Base-by-base conservation (phyloP, 75 land plant genomes). In the Selaginella tamariscina region DNA sequence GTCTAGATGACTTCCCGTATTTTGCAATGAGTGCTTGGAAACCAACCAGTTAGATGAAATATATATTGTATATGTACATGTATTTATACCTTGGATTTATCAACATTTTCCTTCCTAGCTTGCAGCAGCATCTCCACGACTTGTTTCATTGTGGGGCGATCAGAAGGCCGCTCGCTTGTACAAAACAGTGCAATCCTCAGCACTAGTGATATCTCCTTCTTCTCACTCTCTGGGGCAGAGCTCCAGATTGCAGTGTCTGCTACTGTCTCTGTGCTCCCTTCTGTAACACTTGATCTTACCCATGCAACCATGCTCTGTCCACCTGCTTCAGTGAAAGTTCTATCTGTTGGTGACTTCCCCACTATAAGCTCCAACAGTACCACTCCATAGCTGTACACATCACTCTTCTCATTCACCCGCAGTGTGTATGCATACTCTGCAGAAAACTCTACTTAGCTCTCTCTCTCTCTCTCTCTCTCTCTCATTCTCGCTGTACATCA, bases 391-490 rank as follows among this genome's bases (percentile, higher is more conserved):
- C 49, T 39, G 49, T 39, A 39, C 11, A 39, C 49, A 15, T 39
- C 49, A 15, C 49, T 39, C 49, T 39, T 39, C 49, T 39, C 49
- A 15, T 39, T 39, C 15, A 39, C 49, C 15, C 49, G 49, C 49
- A 39, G 49, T 15, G 49, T 39, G 49, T 39, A 39, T 5, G 49
- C 49, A 39, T 39, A 39, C 49, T 39, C 49, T 39, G 49, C 49
- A 15, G 11, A 39, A 39, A 39, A 15, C 49, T 15, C 5, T 5
- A 5, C 49, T 39, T 5, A 39, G 49, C 5, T 5, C n/a, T n/a
- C n/a, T n/a, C n/a, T n/a, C n/a, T n/a, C n/a, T n/a, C n/a, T 66
- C 33, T 1, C 67, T 66, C 67, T 66, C 39, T 66, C 39, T 32
- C 67, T 66, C 67, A 23, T 49, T 49, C 20, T 11, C 20, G 11